Percentiles rank a stretch among this genome's conserved stretches.
Evolutionary conservation across 1,139 yeast species (phyloP).

Genomic region (Hansenula anomala): DNA sequence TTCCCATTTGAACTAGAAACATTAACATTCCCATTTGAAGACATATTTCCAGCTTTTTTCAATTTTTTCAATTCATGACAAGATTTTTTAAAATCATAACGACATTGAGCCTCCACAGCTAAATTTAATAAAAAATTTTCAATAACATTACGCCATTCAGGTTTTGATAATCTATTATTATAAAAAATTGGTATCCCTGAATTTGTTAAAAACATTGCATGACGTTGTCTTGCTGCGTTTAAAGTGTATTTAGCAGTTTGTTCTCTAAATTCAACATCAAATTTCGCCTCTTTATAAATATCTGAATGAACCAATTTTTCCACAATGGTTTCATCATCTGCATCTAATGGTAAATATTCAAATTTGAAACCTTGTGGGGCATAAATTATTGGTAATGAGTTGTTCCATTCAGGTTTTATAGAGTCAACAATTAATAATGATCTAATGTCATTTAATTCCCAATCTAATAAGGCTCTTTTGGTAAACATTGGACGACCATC

Average conservation of each 20-base stretch:
- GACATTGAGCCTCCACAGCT: constrained; percentile 66
- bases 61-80: constrained; percentile 40
- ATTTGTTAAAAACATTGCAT: constrained; percentile 27
- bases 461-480: constrained; percentile 52
- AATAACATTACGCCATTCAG: constrained; percentile 66
- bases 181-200: constrained; percentile 17
- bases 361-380: constrained; percentile 31
- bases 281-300: constrained; percentile 52
- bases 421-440: constrained; percentile 50
- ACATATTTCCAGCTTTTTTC: constrained; percentile 16
- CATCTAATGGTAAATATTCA: constrained; percentile 43
- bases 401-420: constrained; percentile 48
- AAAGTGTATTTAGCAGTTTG: constrained; percentile 60
- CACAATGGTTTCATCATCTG: constrained; percentile 44
- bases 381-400: constrained; percentile 40
- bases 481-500: constrained; percentile 60
- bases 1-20: constrained; percentile 1
- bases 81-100: constrained; percentile 48
- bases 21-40: neutral
- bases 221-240: constrained; percentile 48
- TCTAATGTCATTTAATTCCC: constrained; percentile 63
- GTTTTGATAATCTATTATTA: constrained; percentile 29
- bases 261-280: constrained; percentile 44
- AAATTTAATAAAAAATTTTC: constrained; percentile 60
- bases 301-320: constrained; percentile 47